Evolutionary conservation across 2,329 filamentous ascomycete species (phyloP).

Genomic region (Ceratocystis papillata): DNA sequence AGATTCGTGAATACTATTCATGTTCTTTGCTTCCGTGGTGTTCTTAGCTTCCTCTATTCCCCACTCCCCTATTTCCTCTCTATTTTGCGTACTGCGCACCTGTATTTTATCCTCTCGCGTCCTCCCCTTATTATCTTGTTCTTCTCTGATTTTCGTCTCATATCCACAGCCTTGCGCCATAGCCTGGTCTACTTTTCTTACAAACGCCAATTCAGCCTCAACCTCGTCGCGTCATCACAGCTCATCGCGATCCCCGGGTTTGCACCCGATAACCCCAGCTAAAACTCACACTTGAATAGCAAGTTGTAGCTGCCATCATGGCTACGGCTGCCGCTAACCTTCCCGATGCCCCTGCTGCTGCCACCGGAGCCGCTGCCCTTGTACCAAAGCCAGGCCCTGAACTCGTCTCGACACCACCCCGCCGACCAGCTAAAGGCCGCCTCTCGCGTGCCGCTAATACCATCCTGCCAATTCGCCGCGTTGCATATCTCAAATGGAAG

Average conservation of each 20-base stretch:
- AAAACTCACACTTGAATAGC: not conserved
- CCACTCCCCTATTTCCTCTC: no score
- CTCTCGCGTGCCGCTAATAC: slow-evolving; percentile 2
- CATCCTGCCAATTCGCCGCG: slow-evolving; percentile 20
- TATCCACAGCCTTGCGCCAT: slow-evolving; percentile 12
- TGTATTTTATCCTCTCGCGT: not conserved
- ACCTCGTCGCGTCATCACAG: not conserved
- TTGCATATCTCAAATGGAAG: slow-evolving; percentile 21
- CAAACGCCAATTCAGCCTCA: not conserved
- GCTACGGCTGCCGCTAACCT: slow-evolving; percentile 13
- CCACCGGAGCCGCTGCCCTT: not conserved
- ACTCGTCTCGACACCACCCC: not conserved
- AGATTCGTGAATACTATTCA: not conserved
- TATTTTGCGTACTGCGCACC: not conserved
- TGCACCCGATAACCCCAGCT: not conserved
- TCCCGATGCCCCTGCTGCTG: not conserved
- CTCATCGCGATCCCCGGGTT: not conserved
- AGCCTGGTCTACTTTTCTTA: not conserved
- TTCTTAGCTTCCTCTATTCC: no score
- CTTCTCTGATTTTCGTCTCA: not conserved
- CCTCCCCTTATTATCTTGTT: not conserved
- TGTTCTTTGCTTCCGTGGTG: not conserved
- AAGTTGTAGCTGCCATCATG: not conserved
- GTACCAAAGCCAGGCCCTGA: not conserved
- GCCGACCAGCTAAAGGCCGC: not conserved